Evolutionary conservation across 768 basidiomycete species (phyloP), one percentile per base, ranked within the genome.

Genomic region (Hypholoma sublateritium): DNA sequence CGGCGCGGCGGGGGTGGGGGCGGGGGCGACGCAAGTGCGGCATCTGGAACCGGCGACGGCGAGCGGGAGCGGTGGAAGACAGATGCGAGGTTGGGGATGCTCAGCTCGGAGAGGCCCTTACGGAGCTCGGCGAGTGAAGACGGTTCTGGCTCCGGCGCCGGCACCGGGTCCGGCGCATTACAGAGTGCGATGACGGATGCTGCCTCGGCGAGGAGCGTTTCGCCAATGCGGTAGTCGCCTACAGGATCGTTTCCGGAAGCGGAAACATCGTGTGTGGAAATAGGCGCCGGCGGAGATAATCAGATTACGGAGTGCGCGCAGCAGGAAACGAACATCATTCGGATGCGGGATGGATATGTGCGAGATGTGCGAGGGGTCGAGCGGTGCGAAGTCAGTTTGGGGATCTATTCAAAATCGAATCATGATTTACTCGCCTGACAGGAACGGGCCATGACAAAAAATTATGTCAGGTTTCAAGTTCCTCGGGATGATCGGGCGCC

Each of bases 401-500:
- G 22, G 19, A 44, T 44, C n/a, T 11, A 19, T 9, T 19, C 43
- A 17, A 44, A 11, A 5, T 17, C 43, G 22, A n/a, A 19, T 19
- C 11, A 11, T 12, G 22, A 44, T 19, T 19, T 46, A 61, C 69
- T 53, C 56, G 78, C 84, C 83, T 65, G 72, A 70, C 34, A 86
- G 71, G 71, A 87, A 87, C 7, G 85, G 86, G 2, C 82, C 82
- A 65, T 87, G 84, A 56, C 81, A 86, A 63, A 87, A 87, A 11
- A 85, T 69, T 8, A 87, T 71, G 67, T 88, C 86, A 24, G 87
- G 85, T 67, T 77, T 84, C 79, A 87, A 81, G 21, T 76, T 75
- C 39, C 86, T 75, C 1, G 82, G 85, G 53, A 85, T 87, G 63
- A 82, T 75, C 6, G 86, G 86, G 46, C 85, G 69, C 9, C 82